Conservation (phyloP, 208 protist species). For the Crithidia bombi region DNA sequence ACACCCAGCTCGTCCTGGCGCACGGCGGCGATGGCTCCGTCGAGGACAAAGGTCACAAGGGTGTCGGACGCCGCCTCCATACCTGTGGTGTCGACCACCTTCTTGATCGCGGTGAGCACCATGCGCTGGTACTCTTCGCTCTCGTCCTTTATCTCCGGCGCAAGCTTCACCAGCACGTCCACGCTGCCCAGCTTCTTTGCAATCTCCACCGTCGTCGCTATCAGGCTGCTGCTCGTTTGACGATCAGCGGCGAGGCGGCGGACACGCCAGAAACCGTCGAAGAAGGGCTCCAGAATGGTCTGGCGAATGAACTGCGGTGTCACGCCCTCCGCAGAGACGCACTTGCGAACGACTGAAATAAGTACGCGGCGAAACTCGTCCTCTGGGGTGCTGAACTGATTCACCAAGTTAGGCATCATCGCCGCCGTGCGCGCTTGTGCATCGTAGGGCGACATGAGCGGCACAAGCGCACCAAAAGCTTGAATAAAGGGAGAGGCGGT, state of each 20-base stretch:
- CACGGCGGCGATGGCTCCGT: constrained; percentile 97
- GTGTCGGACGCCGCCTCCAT: constrained; percentile 91
- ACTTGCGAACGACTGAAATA: constrained; percentile 98
- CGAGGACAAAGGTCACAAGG: constrained; percentile 96
- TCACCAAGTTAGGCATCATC: constrained; percentile 96
- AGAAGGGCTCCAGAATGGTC: constrained; percentile 92
- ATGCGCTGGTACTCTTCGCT: constrained; percentile 97
- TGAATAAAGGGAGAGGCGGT: constrained; percentile 97
- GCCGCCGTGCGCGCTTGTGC: constrained; percentile 96
- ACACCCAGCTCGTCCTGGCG: constrained; percentile 95
- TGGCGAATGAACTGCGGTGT: constrained; percentile 92
- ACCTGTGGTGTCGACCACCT: constrained; percentile 75
- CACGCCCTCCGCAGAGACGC: constrained; percentile 97
- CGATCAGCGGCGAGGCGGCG: constrained; percentile 96
- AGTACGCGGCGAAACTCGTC: constrained; percentile 99
- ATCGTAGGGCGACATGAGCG: constrained; percentile 98
- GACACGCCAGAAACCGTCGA: constrained; percentile 95
- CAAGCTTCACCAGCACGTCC: constrained; percentile 94
- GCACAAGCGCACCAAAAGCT: constrained; percentile 99
- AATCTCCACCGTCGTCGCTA: constrained; percentile 97
- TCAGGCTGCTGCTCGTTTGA: constrained; percentile 90
- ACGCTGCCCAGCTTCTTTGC: constrained; percentile 95
- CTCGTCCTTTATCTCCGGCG: constrained; percentile 98
- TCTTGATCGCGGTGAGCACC: constrained; percentile 94
- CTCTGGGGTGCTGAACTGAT: constrained; percentile 94